Base-by-base conservation (phyloP, 305 asterid species). In the Fraxinus ornus region DNA sequence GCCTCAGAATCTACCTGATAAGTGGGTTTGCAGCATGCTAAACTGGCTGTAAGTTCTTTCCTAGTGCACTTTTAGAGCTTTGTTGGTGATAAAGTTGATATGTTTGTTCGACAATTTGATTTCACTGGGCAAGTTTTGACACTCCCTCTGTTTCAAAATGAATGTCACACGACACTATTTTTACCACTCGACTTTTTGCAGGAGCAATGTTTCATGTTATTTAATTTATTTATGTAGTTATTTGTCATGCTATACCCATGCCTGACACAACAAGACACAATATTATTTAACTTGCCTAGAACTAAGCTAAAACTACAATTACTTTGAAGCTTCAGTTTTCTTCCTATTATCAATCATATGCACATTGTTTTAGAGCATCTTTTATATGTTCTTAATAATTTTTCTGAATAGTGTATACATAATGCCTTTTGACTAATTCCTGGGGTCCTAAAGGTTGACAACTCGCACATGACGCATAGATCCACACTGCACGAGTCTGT, bases 41-140 rank as follows among this genome's bases (percentile, higher is more conserved):
- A 66, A 91, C 86, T 94, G 99, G 99, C 97, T 96, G 99, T 96
- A 92, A 94, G 98, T 89, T 88, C 60, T 84, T 81, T 87, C 68
- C 62, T 82, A 72, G 32, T 77, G 75, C 83, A 79, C 81, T 64
- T 82, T 32, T 24, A 49, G 77, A 71, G 60, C 35, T 75, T 52
- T 35, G 9, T 19, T 24, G 7, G 32, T 44, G 12, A 71, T 64
- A 28, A 73, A 62, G 74, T 70, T 44, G 60, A 33, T 41, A 19
- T 75, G 44, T 74, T 30, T 36, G 28, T 32, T 85, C 21, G 6
- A 49, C 19, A 21, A 72, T 68, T 83, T 33, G 44, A 71, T 80
- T 78, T 62, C 32, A 21, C 47, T 79, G 17, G 64, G 81, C 80
- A 30, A 80, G 78, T 64, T 72, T 44, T 75, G 62, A 57, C 33